A percentile compares a stretch with the other conserved stretches of the same genome.
Evolutionary conservation across 2,329 filamentous ascomycete species (phyloP).

Genomic region (Colletotrichum caudatum): DNA sequence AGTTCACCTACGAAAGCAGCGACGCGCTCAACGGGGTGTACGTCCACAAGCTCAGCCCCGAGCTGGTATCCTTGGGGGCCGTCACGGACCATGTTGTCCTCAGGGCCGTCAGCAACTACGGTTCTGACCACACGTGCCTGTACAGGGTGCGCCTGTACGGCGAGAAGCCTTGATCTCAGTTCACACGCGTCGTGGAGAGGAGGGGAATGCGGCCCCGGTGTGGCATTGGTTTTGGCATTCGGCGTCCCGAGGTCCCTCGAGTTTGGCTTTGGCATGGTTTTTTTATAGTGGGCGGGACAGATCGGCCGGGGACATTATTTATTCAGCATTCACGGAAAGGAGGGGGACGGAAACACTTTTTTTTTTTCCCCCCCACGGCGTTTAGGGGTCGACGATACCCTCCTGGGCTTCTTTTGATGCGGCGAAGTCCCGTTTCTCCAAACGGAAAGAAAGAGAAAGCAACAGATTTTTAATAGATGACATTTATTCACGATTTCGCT

Average conservation of each 20-base stretch:
- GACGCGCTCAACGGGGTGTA: constrained; percentile 60
- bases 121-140: constrained; percentile 73
- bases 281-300: neutral
- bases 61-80: constrained; percentile 61
- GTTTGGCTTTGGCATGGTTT: neutral
- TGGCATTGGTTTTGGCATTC: neutral
- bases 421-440: neutral
- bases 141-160: constrained; percentile 73
- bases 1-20: constrained; percentile 65
- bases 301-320: neutral
- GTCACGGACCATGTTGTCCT: constrained; percentile 66
- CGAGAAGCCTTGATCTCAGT: constrained; percentile 45
- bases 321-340: constrained; percentile 26
- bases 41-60: constrained; percentile 64
- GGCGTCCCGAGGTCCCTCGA: constrained; percentile 7
- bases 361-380: constrained; percentile 13
- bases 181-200: neutral
- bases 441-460: constrained; percentile 10
- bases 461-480: constrained; percentile 19
- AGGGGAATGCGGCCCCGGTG: too few relatives aligned
- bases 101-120: constrained; percentile 69
- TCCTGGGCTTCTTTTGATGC: constrained; percentile 26
- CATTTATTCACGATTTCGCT: constrained; percentile 4
- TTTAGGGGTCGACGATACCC: constrained; percentile 42
- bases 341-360: constrained; percentile 17